Percentiles rank a stretch among this genome's conserved stretches.
Evolutionary conservation across 495 filamentous ascomycete species (phyloP).

Genomic region (Trichoderma gamsii): DNA sequence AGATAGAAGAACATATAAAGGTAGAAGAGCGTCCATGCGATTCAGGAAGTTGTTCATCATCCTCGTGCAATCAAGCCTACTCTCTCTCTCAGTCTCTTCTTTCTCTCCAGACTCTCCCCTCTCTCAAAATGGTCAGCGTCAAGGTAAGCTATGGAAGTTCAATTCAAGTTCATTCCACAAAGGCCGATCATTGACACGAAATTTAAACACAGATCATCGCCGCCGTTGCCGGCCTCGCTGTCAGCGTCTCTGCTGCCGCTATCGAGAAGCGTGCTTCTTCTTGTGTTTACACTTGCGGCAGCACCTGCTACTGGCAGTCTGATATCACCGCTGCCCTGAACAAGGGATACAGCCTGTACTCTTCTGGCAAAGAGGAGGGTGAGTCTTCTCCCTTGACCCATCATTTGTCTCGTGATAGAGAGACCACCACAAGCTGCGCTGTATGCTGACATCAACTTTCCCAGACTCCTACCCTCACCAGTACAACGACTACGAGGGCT

Average conservation of each 20-base stretch:
- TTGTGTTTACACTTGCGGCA: constrained; percentile 35
- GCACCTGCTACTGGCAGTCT: constrained; percentile 31
- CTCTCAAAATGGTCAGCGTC: constrained; percentile 6
- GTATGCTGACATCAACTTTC: constrained; percentile 13
- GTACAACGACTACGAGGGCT: constrained; percentile 71
- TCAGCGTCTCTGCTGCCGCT: constrained; percentile 20
- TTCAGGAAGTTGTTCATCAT: background rate
- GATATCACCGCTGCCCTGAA: constrained; percentile 44
- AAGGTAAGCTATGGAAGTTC: background rate
- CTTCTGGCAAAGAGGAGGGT: constrained; percentile 42
- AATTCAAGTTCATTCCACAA: background rate
- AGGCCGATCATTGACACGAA: background rate
- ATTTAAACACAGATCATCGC: background rate
- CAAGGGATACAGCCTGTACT: constrained; percentile 44
- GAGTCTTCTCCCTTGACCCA: constrained; percentile 16
- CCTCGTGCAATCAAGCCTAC: background rate
- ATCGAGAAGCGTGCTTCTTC: constrained; percentile 26
- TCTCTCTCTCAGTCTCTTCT: background rate
- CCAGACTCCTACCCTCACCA: constrained; percentile 58
- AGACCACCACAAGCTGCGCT: background rate
- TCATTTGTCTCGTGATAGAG: background rate
- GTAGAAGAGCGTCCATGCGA: background rate
- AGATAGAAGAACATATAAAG: background rate
- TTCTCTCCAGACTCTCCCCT: background rate
- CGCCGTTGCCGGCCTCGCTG: background rate